Base-by-base conservation (phyloP, 2,329 filamentous ascomycete genomes). In the Fonsecaea nubica region DNA sequence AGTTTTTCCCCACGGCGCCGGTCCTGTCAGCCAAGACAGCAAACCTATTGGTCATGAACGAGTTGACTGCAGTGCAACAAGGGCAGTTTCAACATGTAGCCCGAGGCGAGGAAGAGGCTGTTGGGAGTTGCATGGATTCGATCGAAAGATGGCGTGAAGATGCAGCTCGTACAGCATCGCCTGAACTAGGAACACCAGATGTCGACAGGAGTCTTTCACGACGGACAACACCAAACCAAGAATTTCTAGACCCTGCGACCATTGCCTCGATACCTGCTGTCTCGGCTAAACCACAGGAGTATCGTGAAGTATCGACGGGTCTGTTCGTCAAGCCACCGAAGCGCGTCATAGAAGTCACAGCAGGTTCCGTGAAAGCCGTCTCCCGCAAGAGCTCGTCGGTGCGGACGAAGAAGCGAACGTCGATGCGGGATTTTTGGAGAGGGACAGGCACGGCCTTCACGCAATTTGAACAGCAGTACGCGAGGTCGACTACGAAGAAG, bases 71-170 rank as follows among this genome's bases (percentile, higher is more conserved):
- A 7, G 21, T 4, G 15, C 8, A 18, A 15, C 58, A 35, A 13
- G 25, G 10, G 45, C 45, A 32, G 33, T 30, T 50, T 50, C 6
- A 50, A 21, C 21, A 13, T 18, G 18, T 50, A 4, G 21, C 3
- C 45, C 8, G 25, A 50, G 15, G 18, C 10, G 10, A 21, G 8
- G 45, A 25, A 12, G n/a, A 50, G 18, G 45, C 45, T 13, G 10
- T 50, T 13, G 45, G 13, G 12, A 21, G 13, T 5, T 9, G 45
- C 21, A 50, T 76, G 10, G 32, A 74, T 6, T 71, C 73, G 21
- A 75, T 77, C 58, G 58, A 48, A 58, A 65, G 55, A 59, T 8
- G 52, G 62, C 21, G 63, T 40, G 50, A 62, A 66, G 56, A 52
- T 25, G 52, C 52, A 36, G 55, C 53, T 33, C 52, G 35, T 3